A percentile compares a stretch with the other conserved stretches of the same genome.
Conservation (phyloP, 2,329 filamentous ascomycete genomes). For the Verticillium alfalfae region DNA sequence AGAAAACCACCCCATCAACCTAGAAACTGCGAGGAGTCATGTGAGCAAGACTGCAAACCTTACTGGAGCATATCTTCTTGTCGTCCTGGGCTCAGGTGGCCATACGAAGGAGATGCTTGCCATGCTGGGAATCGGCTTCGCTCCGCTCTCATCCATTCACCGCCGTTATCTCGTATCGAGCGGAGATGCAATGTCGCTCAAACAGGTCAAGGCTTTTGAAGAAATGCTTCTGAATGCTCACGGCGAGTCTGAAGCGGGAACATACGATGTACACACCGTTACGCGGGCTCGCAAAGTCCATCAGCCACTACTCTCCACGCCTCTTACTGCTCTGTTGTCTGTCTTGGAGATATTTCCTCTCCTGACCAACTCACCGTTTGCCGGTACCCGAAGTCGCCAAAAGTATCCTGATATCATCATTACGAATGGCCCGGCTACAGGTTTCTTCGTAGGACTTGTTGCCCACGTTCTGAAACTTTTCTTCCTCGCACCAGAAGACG, state of each 20-base stretch:
- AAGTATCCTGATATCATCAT: slow-evolving; percentile 69
- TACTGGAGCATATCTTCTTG: slow-evolving; percentile 52
- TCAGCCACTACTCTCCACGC: slow-evolving; percentile 70
- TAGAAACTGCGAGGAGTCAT: slow-evolving; percentile 1
- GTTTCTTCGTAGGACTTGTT: slow-evolving; percentile 63
- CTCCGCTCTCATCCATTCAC: slow-evolving; percentile 46
- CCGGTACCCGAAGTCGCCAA: slow-evolving; percentile 14
- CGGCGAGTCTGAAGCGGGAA: slow-evolving; percentile 26
- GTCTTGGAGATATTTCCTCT: slow-evolving; percentile 57
- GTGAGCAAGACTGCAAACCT: neutral
- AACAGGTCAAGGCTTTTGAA: slow-evolving; percentile 57
- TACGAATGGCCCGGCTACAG: slow-evolving; percentile 85
- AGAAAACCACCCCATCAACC: neutral
- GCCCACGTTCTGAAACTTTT: slow-evolving; percentile 43
- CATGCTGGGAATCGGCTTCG: slow-evolving; percentile 62
- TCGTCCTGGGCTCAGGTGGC: slow-evolving; percentile 87
- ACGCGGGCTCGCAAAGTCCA: slow-evolving; percentile 76
- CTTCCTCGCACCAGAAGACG: slow-evolving; percentile 37
- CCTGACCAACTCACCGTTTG: slow-evolving; percentile 33
- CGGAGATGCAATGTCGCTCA: slow-evolving; percentile 68
- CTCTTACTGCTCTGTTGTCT: slow-evolving; percentile 61
- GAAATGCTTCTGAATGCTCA: slow-evolving; percentile 21
- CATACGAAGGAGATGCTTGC: slow-evolving; percentile 94
- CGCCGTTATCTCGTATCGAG: slow-evolving; percentile 78
- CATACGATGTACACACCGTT: slow-evolving; percentile 62